Evolutionary conservation across 768 basidiomycete species (phyloP).

Genomic region (Pleurotus cornucopiae): DNA sequence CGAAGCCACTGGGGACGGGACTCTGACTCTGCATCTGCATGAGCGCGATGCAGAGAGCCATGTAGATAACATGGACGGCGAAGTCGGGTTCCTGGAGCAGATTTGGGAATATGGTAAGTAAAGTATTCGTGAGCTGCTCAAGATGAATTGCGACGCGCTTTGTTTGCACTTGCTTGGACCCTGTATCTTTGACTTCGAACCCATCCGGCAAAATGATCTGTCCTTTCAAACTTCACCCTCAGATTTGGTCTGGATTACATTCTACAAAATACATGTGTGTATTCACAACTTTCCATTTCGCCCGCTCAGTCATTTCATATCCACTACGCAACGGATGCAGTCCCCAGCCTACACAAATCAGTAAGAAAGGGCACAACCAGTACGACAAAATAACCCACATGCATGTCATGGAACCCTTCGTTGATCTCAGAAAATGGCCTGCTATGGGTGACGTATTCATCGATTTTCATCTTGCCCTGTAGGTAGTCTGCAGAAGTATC

Average conservation of each 20-base stretch:
- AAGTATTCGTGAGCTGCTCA: no score
- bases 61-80: background rate
- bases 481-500: slow-evolving; percentile 65
- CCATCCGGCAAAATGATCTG: no score
- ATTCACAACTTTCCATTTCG: background rate
- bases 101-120: no score
- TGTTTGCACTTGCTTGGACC: no score
- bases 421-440: slow-evolving; percentile 73
- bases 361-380: background rate
- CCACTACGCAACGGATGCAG: slow-evolving; percentile 93
- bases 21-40: background rate
- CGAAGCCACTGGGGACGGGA: background rate
- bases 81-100: no score
- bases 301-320: slow-evolving; percentile 59
- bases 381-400: slow-evolving; percentile 54
- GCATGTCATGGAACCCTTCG: slow-evolving; percentile 93
- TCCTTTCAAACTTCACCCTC: no score
- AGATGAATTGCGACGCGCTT: no score
- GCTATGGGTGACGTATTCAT: slow-evolving; percentile 94
- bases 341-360: slow-evolving; percentile 54
- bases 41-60: background rate
- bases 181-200: no score
- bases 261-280: background rate
- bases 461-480: slow-evolving; percentile 77
- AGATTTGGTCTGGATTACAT: no score